phyloP scores from a whole-genome alignment of 805 yeast species.

The Blastobotrys robertii region DNA sequence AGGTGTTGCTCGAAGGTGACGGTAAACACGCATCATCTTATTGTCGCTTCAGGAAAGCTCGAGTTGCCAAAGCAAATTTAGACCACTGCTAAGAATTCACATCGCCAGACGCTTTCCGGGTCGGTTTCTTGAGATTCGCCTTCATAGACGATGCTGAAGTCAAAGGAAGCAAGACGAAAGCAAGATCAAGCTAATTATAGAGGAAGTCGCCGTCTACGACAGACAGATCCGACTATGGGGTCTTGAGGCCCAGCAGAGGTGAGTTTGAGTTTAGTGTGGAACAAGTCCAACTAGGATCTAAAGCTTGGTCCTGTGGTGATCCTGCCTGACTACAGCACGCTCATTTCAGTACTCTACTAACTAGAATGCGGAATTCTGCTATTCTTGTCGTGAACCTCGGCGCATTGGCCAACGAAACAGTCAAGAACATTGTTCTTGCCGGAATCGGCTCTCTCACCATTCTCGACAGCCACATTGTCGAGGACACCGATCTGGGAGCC shows the following conservation, averaged over 20 bases:
- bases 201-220: conserved; percentile 86
- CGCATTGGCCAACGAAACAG: conserved; percentile 71
- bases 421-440: conserved; percentile 77
- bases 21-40: too few relatives aligned
- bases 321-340: too few relatives aligned
- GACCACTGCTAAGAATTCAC: too few relatives aligned
- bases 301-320: too few relatives aligned
- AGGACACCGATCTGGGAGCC: conserved; percentile 54
- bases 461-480: conserved; percentile 45
- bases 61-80: too few relatives aligned
- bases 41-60: too few relatives aligned
- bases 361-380: conserved; percentile 55
- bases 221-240: conserved; percentile 97
- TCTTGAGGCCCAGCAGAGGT: conserved; percentile 66
- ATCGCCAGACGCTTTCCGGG: too few relatives aligned
- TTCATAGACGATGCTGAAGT: neutral
- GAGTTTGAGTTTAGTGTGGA: conserved; percentile 4
- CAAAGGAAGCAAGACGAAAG: neutral
- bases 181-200: conserved; percentile 25
- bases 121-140: too few relatives aligned
- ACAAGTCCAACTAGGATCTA: too few relatives aligned
- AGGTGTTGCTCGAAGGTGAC: too few relatives aligned
- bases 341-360: too few relatives aligned
- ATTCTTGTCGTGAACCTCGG: conserved; percentile 64
- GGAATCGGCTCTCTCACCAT: conserved; percentile 78